phyloP scores from a whole-genome alignment of 1,284 basidiomycete species.

The Thecaphora thlaspeos region DNA sequence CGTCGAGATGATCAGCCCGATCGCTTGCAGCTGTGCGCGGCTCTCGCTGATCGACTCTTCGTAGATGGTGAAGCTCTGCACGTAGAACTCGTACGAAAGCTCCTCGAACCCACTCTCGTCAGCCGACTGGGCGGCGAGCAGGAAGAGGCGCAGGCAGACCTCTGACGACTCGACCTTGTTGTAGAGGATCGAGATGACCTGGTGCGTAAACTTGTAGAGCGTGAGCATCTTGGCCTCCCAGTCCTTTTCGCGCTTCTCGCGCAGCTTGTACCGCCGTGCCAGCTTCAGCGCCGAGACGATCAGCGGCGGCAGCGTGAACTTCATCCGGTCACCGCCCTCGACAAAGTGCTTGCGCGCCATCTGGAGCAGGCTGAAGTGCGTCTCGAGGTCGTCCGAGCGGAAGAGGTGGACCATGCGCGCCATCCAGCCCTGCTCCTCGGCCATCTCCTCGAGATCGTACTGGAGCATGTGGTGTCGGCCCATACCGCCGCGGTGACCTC shows the following conservation, averaged over 20 bases:
- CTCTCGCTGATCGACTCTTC: no score
- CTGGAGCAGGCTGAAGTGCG: constrained; percentile 52
- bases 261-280: constrained; percentile 52
- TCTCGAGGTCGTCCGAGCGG: constrained; percentile 48
- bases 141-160: constrained; percentile 48
- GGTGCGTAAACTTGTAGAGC: constrained; percentile 55
- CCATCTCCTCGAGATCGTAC: constrained; percentile 52
- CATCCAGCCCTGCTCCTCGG: constrained; percentile 54
- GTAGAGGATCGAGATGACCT: constrained; percentile 54
- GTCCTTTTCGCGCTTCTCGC: constrained; percentile 33
- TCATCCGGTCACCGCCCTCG: constrained; percentile 53
- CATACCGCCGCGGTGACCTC: no score
- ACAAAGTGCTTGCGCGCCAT: constrained; percentile 52
- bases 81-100: no score
- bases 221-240: constrained; percentile 54
- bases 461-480: constrained; percentile 36
- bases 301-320: constrained; percentile 52
- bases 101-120: constrained; percentile 55
- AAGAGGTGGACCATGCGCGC: constrained; percentile 56
- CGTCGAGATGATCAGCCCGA: no score
- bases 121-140: constrained; percentile 53
- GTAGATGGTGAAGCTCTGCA: no score
- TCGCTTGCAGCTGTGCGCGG: no score
- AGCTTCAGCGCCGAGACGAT: constrained; percentile 49
- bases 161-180: constrained; percentile 55